Percentiles rank a stretch among this genome's conserved stretches.
Conservation (phyloP, 345 rosid species). For the Brassica incana region DNA sequence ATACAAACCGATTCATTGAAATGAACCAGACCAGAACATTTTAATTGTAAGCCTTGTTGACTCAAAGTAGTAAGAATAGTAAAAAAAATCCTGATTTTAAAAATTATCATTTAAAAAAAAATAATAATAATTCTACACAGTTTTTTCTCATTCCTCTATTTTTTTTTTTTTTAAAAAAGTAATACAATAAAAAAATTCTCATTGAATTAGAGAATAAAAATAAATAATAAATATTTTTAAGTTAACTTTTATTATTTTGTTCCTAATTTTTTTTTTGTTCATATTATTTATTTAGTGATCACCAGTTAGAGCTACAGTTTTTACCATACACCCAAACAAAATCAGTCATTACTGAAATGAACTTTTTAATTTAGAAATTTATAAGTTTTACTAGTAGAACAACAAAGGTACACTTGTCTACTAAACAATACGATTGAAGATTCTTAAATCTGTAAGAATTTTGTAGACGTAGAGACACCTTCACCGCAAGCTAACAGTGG, state of each 20-base stretch:
- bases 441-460: not conserved
- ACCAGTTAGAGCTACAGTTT: not conserved
- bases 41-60: not conserved
- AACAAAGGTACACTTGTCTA: not conserved
- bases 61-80: not conserved
- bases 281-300: too few relatives aligned
- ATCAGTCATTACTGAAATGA: not conserved
- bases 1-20: not conserved
- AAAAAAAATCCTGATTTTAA: not conserved
- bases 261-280: not conserved
- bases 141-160: not conserved
- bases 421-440: not conserved
- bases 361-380: not conserved
- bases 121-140: not conserved
- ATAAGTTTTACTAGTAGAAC: not conserved
- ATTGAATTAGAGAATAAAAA: not conserved
- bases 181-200: not conserved
- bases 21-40: not conserved
- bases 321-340: not conserved
- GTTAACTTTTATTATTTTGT: too few relatives aligned
- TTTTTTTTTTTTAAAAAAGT: too few relatives aligned
- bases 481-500: slow-evolving; percentile 37
- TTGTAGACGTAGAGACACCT: not conserved
- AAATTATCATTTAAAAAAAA: not conserved
- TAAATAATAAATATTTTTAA: too few relatives aligned